Percentiles rank a stretch among this genome's conserved stretches.
These are phyloP conservation scores for Purshia tridentata DNA, from an alignment of 306 rosid species.

Conservation along the genomic window DNA sequence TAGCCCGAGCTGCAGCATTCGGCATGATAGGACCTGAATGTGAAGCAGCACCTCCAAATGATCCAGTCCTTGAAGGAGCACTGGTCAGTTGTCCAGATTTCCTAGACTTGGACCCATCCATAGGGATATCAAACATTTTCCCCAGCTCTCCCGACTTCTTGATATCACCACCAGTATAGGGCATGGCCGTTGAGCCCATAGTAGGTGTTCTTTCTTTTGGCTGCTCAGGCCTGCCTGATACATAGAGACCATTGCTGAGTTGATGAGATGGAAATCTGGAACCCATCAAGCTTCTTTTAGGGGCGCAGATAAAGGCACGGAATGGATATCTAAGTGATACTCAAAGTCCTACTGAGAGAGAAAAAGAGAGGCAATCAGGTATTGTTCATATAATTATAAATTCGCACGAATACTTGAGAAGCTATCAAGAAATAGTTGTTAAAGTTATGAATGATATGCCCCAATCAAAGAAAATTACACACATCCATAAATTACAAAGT, in stretches of 20 bases:
- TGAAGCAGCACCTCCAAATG: constrained; percentile 91
- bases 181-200: constrained; percentile 94
- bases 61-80: constrained; percentile 87
- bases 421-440: background rate
- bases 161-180: constrained; percentile 96
- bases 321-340: constrained; percentile 9
- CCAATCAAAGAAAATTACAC: constrained; percentile 3
- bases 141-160: constrained; percentile 94
- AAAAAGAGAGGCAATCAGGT: background rate
- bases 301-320: constrained; percentile 30
- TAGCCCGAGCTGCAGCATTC: constrained; percentile 68
- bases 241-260: constrained; percentile 97
- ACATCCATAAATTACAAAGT: background rate
- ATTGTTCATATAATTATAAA: background rate
- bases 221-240: constrained; percentile 98
- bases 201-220: constrained; percentile 94
- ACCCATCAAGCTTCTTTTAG: constrained; percentile 66
- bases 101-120: constrained; percentile 87
- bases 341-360: constrained; percentile 39
- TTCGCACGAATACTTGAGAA: constrained; percentile 3
- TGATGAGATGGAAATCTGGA: constrained; percentile 98
- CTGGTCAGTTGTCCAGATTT: constrained; percentile 78
- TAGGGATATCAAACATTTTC: constrained; percentile 94
- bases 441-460: background rate
- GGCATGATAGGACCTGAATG: constrained; percentile 90